These are phyloP conservation scores for Suaeda aralocaspica DNA, from an alignment of 148 eudicot species.

Conservation along the genomic window DNA sequence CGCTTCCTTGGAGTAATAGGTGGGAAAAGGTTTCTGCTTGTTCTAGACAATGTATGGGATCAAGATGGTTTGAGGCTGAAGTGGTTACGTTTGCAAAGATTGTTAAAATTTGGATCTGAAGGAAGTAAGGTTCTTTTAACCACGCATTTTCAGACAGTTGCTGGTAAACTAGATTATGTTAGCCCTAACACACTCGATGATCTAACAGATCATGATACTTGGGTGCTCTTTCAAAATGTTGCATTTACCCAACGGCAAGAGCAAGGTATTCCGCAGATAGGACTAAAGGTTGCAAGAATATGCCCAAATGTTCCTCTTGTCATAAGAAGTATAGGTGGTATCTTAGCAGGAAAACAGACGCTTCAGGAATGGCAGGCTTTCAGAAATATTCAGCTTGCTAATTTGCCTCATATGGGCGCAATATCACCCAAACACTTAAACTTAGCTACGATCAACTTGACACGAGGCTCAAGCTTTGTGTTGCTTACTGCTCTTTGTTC, in stretches of 20 bases:
- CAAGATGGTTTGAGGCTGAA: not conserved
- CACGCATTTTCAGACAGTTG: not conserved
- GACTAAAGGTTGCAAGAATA: not conserved
- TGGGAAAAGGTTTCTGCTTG: conserved; percentile 10
- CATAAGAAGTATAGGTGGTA: too few relatives aligned
- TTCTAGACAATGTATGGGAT: conserved; percentile 19
- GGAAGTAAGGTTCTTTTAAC: conserved; percentile 12
- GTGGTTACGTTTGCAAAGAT: not conserved
- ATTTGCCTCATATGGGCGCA: not conserved
- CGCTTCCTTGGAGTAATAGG: not conserved
- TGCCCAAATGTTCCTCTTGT: not conserved
- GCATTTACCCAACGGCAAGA: not conserved
- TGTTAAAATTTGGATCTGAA: not conserved
- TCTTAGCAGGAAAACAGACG: too few relatives aligned
- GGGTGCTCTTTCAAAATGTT: not conserved
- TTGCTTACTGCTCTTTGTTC: conserved; percentile 17
- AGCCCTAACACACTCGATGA: not conserved
- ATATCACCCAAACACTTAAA: not conserved
- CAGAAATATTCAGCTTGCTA: not conserved
- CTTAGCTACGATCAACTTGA: too few relatives aligned
- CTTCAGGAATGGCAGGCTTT: not conserved
- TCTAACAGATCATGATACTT: conserved; percentile 2
- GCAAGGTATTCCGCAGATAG: not conserved
- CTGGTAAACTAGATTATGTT: not conserved
- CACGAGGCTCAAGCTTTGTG: not conserved